These are phyloP conservation scores for Paspalum notatum DNA, from an alignment of 176 grass and related monocot species.

Conservation along the genomic window DNA sequence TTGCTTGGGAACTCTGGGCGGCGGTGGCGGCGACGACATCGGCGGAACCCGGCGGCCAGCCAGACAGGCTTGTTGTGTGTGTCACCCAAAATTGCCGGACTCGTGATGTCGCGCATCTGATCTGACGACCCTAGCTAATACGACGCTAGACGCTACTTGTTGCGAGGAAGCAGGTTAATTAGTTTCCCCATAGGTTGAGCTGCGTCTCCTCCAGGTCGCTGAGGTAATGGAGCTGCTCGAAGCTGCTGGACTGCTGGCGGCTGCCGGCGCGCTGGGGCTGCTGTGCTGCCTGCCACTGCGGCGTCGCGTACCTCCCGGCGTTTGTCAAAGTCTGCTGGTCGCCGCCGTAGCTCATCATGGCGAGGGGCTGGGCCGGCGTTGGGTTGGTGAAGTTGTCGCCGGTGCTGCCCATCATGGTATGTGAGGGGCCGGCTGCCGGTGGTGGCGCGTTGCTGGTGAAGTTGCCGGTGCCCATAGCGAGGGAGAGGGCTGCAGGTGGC, in stretches of 20 bases:
- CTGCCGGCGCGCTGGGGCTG: conserved; percentile 4
- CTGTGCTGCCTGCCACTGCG: neutral
- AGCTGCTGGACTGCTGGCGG: neutral
- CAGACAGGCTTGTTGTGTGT: neutral
- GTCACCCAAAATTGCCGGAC: conserved; percentile 8
- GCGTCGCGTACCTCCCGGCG: conserved; percentile 1
- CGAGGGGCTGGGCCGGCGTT: neutral
- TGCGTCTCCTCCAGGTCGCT: neutral
- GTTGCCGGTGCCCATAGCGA: neutral
- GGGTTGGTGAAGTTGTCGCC: neutral
- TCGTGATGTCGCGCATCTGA: neutral
- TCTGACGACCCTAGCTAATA: neutral
- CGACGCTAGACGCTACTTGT: neutral
- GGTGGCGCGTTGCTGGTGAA: neutral
- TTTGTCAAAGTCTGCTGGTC: neutral
- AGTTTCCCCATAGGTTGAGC: neutral
- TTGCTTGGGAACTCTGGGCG: neutral
- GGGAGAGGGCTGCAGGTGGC: neutral
- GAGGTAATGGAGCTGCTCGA: conserved; percentile 8
- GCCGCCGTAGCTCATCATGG: neutral
- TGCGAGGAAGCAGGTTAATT: conserved; percentile 2
- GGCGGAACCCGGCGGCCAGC: neutral
- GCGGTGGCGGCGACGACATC: conserved; percentile 13
- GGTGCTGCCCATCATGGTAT: neutral
- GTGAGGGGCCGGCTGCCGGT: neutral